Base-by-base conservation (phyloP, 495 filamentous ascomycete genomes). In the Penicillium verhagenii region DNA sequence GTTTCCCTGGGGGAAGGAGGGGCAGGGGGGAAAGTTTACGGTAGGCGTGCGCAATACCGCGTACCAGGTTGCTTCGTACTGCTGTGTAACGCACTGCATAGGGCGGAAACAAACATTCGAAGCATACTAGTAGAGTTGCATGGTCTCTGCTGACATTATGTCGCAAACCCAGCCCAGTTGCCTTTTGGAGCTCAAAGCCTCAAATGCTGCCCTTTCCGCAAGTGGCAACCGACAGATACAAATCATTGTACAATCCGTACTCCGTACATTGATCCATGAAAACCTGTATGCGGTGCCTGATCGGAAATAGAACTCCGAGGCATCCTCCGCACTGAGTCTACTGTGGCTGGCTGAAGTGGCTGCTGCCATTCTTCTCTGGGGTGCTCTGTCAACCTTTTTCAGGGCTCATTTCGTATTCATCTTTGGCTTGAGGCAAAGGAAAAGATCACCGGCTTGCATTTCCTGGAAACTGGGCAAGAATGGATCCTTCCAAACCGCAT, bases 381-480 rank as follows among this genome's bases (percentile, higher is more conserved):
- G n/a, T 28, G n/a, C 16, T 28, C 24, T n/a, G n/a, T n/a, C n/a
- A n/a, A n/a, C n/a, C n/a, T n/a, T n/a, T n/a, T 39, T 20, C 38
- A 25, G 43, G 29, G 38, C 18, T n/a, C 18, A 39, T 16, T 14
- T 39, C 13, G 10, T 11, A 21, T 13, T 14, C 18, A 42, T 42
- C 38, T 39, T 42, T 18, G 19, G 33, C 28, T 39, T 31, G 19
- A n/a, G n/a, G 24, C n/a, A 16, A 11, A 51, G 42, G 48, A 33
- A 57, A 45, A 18, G 61, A 67, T 67, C 61, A 54, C n/a, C 64
- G 28, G 45, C 64, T 24, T 61, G 64, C 64, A 67, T 67, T 59
- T 64, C 64, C 64, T 64, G 64, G 64, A 61, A 67, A 46, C 59
- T 52, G 53, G 58, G 53, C 54, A 60, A 52, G 16, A 57, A 47